phyloP scores from a whole-genome alignment of 78 protist genomes.

The Dictyostelium capitatum region DNA sequence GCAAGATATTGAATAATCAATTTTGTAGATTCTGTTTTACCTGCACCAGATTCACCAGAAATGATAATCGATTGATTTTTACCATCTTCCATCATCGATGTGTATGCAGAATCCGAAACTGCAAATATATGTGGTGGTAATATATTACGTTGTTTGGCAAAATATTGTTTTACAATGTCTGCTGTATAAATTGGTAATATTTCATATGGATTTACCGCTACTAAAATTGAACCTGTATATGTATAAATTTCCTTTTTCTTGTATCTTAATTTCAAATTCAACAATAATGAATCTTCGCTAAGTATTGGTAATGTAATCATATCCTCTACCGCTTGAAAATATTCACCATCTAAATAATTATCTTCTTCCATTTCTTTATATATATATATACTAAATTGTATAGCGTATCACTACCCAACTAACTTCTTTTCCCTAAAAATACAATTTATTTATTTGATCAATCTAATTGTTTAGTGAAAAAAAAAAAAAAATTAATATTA shows the following conservation, averaged over 20 bases:
- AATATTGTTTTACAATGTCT: constrained; percentile 86
- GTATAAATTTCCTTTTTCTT: constrained; percentile 86
- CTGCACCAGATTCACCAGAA: constrained; percentile 97
- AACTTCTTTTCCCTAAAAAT: neutral
- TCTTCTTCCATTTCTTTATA: constrained; percentile 21
- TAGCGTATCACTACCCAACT: too few species aligned
- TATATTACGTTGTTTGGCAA: constrained; percentile 72
- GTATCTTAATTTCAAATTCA: constrained; percentile 81
- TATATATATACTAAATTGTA: too few species aligned
- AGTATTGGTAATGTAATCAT: constrained; percentile 86
- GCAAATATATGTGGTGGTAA: constrained; percentile 93
- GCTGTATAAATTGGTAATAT: constrained; percentile 88
- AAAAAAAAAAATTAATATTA: too few species aligned
- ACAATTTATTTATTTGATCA: neutral
- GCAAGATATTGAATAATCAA: constrained; percentile 88
- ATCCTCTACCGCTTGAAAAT: constrained; percentile 85
- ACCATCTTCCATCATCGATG: constrained; percentile 86
- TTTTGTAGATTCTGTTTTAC: constrained; percentile 95
- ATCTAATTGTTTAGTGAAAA: neutral
- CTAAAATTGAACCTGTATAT: constrained; percentile 88
- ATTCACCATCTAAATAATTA: neutral
- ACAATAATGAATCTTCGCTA: constrained; percentile 83
- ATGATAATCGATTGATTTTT: constrained; percentile 72
- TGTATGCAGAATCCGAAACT: constrained; percentile 91
- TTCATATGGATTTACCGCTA: constrained; percentile 94